phyloP scores from a whole-genome alignment of 2,329 filamentous ascomycete genomes.

The Pezicula rhizophila region DNA sequence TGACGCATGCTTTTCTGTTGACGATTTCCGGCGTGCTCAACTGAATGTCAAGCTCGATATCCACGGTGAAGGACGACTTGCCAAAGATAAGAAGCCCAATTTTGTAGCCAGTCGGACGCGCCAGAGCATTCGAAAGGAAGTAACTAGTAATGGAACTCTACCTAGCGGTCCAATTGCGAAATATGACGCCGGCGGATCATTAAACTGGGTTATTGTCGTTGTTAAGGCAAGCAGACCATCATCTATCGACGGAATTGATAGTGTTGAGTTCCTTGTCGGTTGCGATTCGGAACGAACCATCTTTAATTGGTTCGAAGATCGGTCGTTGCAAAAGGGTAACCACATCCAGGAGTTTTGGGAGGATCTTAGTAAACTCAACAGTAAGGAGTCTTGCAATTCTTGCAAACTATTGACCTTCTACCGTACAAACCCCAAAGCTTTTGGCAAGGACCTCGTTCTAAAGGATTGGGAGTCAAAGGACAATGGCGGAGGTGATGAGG shows the following conservation, averaged over 20 bases:
- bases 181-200: constrained; percentile 7
- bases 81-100: constrained; percentile 11
- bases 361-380: neutral
- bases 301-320: neutral
- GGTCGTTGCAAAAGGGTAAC: neutral
- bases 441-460: constrained; percentile 2
- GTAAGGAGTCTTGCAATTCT: neutral
- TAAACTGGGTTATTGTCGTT: constrained; percentile 1
- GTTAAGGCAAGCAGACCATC: neutral
- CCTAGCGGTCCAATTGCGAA: constrained; percentile 1
- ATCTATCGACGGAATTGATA: neutral
- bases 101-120: constrained; percentile 13
- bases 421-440: neutral
- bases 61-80: constrained; percentile 13
- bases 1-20: neutral
- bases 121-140: neutral
- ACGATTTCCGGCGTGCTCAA: neutral
- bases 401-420: constrained; percentile 1
- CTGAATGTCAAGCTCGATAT: constrained; percentile 6
- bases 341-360: constrained; percentile 3
- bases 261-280: constrained; percentile 7
- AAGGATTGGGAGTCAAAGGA: constrained; percentile 2
- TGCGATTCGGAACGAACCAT: neutral
- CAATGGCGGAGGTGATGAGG: neutral
- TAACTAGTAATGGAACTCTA: constrained; percentile 6